Base-by-base conservation (phyloP, 768 basidiomycete genomes). In the Xanthoconium purpureum region DNA sequence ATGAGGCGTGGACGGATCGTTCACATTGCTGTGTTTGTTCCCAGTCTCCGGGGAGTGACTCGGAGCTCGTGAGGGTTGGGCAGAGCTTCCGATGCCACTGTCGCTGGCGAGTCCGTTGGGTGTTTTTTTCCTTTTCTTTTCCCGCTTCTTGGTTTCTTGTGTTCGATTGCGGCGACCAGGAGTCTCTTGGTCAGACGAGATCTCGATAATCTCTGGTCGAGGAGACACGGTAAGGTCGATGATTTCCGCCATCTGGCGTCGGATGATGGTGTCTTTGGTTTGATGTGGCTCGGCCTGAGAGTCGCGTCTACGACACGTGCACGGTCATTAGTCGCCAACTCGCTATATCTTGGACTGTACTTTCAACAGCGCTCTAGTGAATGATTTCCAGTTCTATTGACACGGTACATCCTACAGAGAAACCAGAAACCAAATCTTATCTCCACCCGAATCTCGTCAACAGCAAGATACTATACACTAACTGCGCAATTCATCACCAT, bases 201-300 rank as follows among this genome's bases (percentile, higher is more conserved):
- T 63, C 17, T 74, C 71, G 11, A 74, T 69, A 42, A 67, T 28
- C 30, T 71, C 71, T 10, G 48, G 61, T 47, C 13, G 61, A n/a
- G 73, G 58, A 50, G 71, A 68, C n/a, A 54, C 30, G 1, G 72
- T 73, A 9, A 73, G 66, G 59, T 73, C 72, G 40, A 73, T 73
- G 32, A 73, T 65, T 54, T 73, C 73, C 47, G 59, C 42, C 70
- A 71, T 71, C 33, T 37, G 17, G n/a, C 20, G 24, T 24, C 24
- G 24, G 24, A 24, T 24, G 24, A 24, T 24, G 24, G 24, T 24
- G 24, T 24, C 24, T 24, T 24, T 24, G 24, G 4, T 24, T 24
- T 24, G 24, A 24, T 24, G 24, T 24, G 24, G 24, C 24, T 24
- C 24, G 4, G 24, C 24, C 24, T 24, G 24, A 24, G 24, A 24